Evolutionary conservation across 306 rosid genomes (phyloP).

Genomic region (Vigna radiata): DNA sequence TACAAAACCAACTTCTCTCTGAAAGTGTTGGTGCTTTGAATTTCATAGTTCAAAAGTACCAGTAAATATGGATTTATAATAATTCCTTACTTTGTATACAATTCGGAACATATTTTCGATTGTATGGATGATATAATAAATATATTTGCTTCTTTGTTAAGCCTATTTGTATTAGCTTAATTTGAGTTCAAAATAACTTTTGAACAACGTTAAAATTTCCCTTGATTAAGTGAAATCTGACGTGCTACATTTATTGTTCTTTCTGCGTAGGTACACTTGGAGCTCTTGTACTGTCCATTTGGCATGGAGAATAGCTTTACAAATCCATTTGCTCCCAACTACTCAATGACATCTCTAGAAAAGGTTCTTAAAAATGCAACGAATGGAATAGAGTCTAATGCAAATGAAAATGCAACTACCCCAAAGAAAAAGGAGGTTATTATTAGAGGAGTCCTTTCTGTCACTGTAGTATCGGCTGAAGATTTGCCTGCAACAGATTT

Average conservation of each 20-base stretch:
- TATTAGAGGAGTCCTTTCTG: constrained; percentile 87
- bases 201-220: not conserved
- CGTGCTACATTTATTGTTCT: constrained; percentile 31
- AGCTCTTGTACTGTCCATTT: constrained; percentile 83
- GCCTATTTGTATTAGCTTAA: constrained; percentile 3
- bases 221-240: not conserved
- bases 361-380: constrained; percentile 69
- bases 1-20: not conserved
- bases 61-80: constrained; percentile 25
- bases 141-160: constrained; percentile 33
- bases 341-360: constrained; percentile 86
- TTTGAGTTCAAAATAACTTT: constrained; percentile 34
- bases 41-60: constrained; percentile 15
- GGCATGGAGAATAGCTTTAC: constrained; percentile 78
- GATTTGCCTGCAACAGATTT: constrained; percentile 89
- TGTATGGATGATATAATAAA: constrained; percentile 7
- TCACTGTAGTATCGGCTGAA: constrained; percentile 91
- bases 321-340: constrained; percentile 75
- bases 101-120: constrained; percentile 14
- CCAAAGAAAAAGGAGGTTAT: constrained; percentile 85
- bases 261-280: constrained; percentile 83
- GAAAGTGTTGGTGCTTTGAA: constrained; percentile 4
- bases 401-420: constrained; percentile 62
- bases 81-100: constrained; percentile 16
- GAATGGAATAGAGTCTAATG: constrained; percentile 71